phyloP scores from a whole-genome alignment of 228 moss, liverwort and hornwort species.

The Sphagnum fallax region DNA sequence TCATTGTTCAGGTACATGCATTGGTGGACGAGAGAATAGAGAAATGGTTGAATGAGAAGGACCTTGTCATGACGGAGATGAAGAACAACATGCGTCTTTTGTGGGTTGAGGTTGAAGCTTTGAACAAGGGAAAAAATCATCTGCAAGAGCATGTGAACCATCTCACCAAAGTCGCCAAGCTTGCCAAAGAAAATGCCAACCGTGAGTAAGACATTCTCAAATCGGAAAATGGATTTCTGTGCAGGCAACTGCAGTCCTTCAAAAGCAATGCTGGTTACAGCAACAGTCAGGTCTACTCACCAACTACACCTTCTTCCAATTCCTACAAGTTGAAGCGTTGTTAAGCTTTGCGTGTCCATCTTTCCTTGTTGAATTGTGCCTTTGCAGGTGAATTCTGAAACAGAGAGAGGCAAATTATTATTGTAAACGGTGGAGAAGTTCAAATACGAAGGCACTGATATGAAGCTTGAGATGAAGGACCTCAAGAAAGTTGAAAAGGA shows the following conservation, averaged over 20 bases:
- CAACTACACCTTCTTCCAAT: too few species aligned
- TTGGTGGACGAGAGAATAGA: constrained; percentile 65
- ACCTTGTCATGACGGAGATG: constrained; percentile 46
- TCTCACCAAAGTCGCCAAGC: constrained; percentile 48
- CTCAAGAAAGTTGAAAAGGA: too few species aligned
- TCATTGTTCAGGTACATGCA: constrained; percentile 42
- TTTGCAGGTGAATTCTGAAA: too few species aligned
- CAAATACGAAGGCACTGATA: too few species aligned
- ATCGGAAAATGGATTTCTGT: constrained; percentile 41
- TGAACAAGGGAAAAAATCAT: constrained; percentile 75
- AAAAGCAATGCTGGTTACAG: constrained; percentile 25
- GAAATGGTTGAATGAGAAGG: constrained; percentile 49
- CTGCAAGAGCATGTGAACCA: constrained; percentile 67
- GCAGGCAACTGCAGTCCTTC: constrained; percentile 42
- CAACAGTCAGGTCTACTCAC: too few species aligned
- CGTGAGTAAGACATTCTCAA: constrained; percentile 50
- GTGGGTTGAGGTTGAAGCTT: constrained; percentile 75
- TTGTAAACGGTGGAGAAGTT: too few species aligned
- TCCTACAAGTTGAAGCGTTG: too few species aligned
- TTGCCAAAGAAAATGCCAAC: constrained; percentile 55
- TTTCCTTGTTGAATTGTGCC: too few species aligned
- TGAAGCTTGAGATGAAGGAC: too few species aligned
- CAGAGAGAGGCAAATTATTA: too few species aligned
- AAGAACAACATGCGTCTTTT: constrained; percentile 73
- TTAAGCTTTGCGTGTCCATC: too few species aligned